A percentile compares a stretch with the other conserved stretches of the same genome.
phyloP scores from a whole-genome alignment of 768 basidiomycete genomes.

The Lanmaoa pseudosensibilis region DNA sequence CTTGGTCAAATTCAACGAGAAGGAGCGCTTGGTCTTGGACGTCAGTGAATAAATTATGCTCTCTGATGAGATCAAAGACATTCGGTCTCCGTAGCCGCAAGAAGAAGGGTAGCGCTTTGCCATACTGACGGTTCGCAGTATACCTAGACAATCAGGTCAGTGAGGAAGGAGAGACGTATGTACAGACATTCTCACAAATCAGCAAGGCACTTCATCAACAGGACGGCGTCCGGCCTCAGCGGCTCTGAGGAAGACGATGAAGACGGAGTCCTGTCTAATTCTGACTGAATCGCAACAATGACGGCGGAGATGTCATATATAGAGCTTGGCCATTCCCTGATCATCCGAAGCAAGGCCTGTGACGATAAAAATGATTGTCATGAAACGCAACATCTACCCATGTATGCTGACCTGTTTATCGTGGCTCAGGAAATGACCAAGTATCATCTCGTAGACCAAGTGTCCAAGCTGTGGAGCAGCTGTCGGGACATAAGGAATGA shows the following conservation, averaged over 20 bases:
- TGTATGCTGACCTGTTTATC: slow-evolving; percentile 60
- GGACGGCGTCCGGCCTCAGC: slow-evolving; percentile 46
- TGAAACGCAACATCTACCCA: not conserved
- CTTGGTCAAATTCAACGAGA: slow-evolving; percentile 93
- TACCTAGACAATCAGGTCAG: slow-evolving; percentile 51
- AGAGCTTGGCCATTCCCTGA: slow-evolving; percentile 85
- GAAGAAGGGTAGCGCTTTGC: slow-evolving; percentile 90
- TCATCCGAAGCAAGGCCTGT: slow-evolving; percentile 73
- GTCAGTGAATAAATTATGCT: slow-evolving; percentile 91
- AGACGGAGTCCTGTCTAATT: slow-evolving; percentile 64
- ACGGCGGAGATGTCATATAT: slow-evolving; percentile 89
- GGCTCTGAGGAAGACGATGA: slow-evolving; percentile 47
- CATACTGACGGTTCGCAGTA: slow-evolving; percentile 85
- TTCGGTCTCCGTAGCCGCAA: slow-evolving; percentile 82
- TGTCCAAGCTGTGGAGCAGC: slow-evolving; percentile 76
- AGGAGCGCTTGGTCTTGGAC: slow-evolving; percentile 92
- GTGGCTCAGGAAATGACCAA: slow-evolving; percentile 79
- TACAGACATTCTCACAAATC: slow-evolving; percentile 62
- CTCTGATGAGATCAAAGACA: slow-evolving; percentile 92
- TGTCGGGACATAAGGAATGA: slow-evolving; percentile 89
- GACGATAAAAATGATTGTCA: not conserved
- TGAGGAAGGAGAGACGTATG: not conserved
- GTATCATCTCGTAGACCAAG: slow-evolving; percentile 92
- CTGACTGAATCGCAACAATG: slow-evolving; percentile 83
- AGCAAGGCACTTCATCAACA: slow-evolving; percentile 93